Conservation (phyloP, 768 basidiomycete species). For the Suillus subluteus region DNA sequence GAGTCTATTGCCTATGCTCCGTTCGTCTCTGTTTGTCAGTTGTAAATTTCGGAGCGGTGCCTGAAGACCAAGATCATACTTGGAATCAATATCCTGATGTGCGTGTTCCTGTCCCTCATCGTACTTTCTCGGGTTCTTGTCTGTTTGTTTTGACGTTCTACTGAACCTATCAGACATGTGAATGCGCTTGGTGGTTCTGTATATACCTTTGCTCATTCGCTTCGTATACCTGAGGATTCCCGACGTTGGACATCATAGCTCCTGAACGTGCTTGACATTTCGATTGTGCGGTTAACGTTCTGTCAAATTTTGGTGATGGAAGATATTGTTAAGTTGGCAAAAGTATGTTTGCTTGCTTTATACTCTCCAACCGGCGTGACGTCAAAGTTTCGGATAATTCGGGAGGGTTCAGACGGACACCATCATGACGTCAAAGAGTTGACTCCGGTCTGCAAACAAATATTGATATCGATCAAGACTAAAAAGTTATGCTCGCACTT, state of each 20-base stretch:
- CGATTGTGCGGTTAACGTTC: neutral
- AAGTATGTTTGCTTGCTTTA: neutral
- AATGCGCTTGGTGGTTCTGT: slow-evolving; percentile 6
- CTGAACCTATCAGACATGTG: slow-evolving; percentile 4
- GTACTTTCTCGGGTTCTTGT: slow-evolving; percentile 28
- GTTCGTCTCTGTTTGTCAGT: neutral
- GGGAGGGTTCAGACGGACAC: neutral
- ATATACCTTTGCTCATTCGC: slow-evolving; percentile 52
- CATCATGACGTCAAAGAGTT: neutral
- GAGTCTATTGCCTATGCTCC: slow-evolving; percentile 41
- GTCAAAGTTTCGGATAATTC: slow-evolving; percentile 1
- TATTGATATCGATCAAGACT: neutral
- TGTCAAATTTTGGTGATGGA: neutral
- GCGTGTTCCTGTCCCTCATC: slow-evolving; percentile 38
- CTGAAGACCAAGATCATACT: slow-evolving; percentile 31
- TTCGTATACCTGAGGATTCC: slow-evolving; percentile 51
- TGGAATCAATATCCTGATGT: slow-evolving; percentile 45
- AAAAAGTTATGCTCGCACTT: neutral
- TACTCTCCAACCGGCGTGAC: slow-evolving; percentile 1
- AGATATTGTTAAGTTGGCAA: neutral
- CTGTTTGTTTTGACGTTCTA: slow-evolving; percentile 28
- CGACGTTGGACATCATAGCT: slow-evolving; percentile 55
- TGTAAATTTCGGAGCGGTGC: neutral
- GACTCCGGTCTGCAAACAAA: neutral
- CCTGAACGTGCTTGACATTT: slow-evolving; percentile 25